Evolutionary conservation across 441 rosid genomes (phyloP).

Genomic region (Aquilaria agallochum): DNA sequence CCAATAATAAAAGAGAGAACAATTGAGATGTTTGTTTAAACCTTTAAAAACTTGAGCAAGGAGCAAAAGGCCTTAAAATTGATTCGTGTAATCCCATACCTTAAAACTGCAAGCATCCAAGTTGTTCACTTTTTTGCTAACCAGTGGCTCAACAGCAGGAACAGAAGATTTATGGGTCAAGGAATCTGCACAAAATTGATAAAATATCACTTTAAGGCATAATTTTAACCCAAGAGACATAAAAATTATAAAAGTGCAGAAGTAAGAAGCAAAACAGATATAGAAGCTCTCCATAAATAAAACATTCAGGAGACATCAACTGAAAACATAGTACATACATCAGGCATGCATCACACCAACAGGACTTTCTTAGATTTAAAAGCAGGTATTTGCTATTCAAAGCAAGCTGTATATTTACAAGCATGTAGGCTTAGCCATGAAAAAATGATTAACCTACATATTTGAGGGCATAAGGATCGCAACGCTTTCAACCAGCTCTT

Average conservation of each 20-base stretch:
- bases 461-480: constrained; percentile 42
- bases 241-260: not conserved
- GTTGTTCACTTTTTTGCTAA: constrained; percentile 20
- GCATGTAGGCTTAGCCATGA: constrained; percentile 26
- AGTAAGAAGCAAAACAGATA: not conserved
- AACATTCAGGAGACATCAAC: not conserved
- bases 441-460: constrained; percentile 49
- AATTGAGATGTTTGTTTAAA: not conserved
- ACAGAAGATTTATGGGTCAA: constrained; percentile 12
- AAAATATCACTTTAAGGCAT: not conserved
- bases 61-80: too few species aligned
- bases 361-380: not conserved
- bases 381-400: not conserved
- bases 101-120: constrained; percentile 19
- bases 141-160: constrained; percentile 17
- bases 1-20: constrained; percentile 17
- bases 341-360: not conserved
- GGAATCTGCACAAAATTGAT: constrained; percentile 19
- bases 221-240: not conserved
- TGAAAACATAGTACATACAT: not conserved
- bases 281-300: not conserved
- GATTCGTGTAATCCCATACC: constrained; percentile 27
- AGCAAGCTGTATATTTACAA: constrained; percentile 10
- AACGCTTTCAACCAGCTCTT: constrained; percentile 58
- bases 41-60: too few species aligned